A percentile compares a stretch with the other conserved stretches of the same genome.
These are phyloP conservation scores for Yamadazyma olivae DNA, from an alignment of 805 yeast genomes.

Conservation along the genomic window DNA sequence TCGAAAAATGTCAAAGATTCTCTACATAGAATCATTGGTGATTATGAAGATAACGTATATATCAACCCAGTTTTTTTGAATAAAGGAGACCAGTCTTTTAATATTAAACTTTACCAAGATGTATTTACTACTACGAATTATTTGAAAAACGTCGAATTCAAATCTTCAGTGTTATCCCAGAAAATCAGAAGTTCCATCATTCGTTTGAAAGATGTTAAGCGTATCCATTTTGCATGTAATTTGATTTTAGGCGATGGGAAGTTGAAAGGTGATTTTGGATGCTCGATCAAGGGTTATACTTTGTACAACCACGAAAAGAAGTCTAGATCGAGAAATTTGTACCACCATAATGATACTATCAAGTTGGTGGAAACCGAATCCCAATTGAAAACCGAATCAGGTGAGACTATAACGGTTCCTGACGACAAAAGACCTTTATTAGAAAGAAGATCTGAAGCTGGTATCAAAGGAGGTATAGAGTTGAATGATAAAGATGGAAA, in stretches of 20 bases:
- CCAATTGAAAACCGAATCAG: conserved; percentile 39
- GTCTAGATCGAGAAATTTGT: conserved; percentile 49
- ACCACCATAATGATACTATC: conserved; percentile 50
- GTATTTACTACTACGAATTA: conserved; percentile 51
- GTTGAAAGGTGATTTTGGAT: conserved; percentile 38
- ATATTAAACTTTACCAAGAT: conserved; percentile 49
- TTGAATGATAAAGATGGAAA: conserved; percentile 18
- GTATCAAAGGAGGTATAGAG: conserved; percentile 30
- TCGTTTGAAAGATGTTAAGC: conserved; percentile 56
- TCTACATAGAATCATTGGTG: conserved; percentile 57
- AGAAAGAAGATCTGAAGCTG: conserved; percentile 31
- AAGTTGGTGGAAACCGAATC: conserved; percentile 51
- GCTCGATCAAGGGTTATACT: conserved; percentile 72
- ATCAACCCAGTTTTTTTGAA: conserved; percentile 66
- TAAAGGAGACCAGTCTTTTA: conserved; percentile 23
- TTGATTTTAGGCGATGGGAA: conserved; percentile 49
- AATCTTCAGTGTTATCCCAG: conserved; percentile 24
- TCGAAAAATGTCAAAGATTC: conserved; percentile 39
- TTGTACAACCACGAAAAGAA: conserved; percentile 55
- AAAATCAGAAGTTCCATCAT: conserved; percentile 48
- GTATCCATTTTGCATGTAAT: conserved; percentile 62
- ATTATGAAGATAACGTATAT: conserved; percentile 52
- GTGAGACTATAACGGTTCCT: conserved; percentile 38
- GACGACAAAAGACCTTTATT: conserved; percentile 33
- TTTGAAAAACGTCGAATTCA: conserved; percentile 25